A percentile compares a stretch with the other conserved stretches of the same genome.
These are phyloP conservation scores for Royoungia palumana DNA, from an alignment of 768 basidiomycete species.

Conservation along the genomic window DNA sequence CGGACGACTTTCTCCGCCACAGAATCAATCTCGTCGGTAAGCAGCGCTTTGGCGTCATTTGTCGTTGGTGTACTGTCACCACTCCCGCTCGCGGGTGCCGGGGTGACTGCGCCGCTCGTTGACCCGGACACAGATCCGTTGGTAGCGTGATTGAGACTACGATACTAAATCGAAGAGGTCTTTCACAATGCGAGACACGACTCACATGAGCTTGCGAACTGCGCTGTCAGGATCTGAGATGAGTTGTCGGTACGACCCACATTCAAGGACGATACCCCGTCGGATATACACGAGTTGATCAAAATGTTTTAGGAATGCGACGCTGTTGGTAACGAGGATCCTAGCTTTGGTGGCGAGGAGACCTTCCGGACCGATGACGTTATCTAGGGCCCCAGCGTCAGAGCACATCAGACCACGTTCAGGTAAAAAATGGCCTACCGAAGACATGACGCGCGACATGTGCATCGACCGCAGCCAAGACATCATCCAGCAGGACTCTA, in stretches of 20 bases:
- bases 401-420: not conserved
- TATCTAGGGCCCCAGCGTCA: constrained; percentile 43
- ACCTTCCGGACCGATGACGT: constrained; percentile 84
- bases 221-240: constrained; percentile 61
- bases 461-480: constrained; percentile 81
- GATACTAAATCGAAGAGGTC: not conserved
- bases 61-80: constrained; percentile 18
- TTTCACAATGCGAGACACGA: not conserved
- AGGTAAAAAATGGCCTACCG: constrained; percentile 37
- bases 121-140: constrained; percentile 37
- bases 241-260: constrained; percentile 60
- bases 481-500: constrained; percentile 84
- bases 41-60: constrained; percentile 22
- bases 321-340: constrained; percentile 82
- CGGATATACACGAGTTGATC: constrained; percentile 74
- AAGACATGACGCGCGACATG: constrained; percentile 87
- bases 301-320: constrained; percentile 78
- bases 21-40: constrained; percentile 26
- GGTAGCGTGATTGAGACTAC: constrained; percentile 46
- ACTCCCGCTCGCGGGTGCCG: constrained; percentile 35
- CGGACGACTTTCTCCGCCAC: constrained; percentile 57
- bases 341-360: constrained; percentile 80
- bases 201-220: constrained; percentile 73
- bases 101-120: constrained; percentile 48
- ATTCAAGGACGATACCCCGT: constrained; percentile 78